Conservation (phyloP, 345 rosid species). For the Triadica sebifera region DNA sequence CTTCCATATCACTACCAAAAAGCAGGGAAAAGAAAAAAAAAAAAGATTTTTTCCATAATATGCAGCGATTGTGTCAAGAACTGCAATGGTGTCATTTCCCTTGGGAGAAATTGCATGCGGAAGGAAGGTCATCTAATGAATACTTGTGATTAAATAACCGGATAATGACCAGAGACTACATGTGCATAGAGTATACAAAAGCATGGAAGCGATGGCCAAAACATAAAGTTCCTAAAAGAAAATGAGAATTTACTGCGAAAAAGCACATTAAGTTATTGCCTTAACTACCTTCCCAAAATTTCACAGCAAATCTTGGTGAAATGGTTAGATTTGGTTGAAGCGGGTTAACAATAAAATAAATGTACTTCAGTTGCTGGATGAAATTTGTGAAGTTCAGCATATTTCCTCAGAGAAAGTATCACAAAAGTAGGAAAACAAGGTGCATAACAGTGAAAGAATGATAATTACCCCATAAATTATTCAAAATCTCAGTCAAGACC, state of each 20-base stretch:
- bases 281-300: neutral
- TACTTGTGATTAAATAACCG: neutral
- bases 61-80: neutral
- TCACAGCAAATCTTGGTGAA: neutral
- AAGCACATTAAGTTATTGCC: neutral
- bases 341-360: neutral
- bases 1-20: too few species aligned
- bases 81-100: neutral
- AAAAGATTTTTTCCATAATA: neutral
- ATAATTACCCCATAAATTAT: neutral
- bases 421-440: neutral
- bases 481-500: neutral
- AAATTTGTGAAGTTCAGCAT: slow-evolving; percentile 4
- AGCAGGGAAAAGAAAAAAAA: too few species aligned
- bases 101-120: neutral
- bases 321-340: neutral
- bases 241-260: neutral
- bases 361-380: neutral
- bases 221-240: neutral
- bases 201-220: neutral
- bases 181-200: neutral
- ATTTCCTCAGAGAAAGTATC: neutral
- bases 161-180: neutral
- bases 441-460: neutral
- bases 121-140: neutral